A percentile compares a stretch with the other conserved stretches of the same genome.
Conservation (phyloP, 208 protist species). For the Leishmania mexicana region DNA sequence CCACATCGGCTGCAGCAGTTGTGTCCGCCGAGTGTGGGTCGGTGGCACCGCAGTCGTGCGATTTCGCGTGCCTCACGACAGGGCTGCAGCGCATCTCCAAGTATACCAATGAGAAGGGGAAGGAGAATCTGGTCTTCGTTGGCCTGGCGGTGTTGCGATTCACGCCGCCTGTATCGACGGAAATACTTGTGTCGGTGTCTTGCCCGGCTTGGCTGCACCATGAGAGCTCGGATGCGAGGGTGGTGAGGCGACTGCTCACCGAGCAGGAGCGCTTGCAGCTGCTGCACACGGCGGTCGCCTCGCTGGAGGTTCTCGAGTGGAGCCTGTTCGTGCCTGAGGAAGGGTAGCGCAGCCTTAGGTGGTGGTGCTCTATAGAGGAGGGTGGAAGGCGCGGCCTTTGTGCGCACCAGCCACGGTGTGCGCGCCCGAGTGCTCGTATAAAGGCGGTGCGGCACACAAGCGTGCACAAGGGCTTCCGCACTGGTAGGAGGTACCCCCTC, state of each 20-base stretch:
- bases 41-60: constrained; percentile 24
- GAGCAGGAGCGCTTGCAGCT: constrained; percentile 42
- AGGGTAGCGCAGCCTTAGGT: neutral
- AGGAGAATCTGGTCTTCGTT: constrained; percentile 71
- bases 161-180: constrained; percentile 55
- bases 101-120: constrained; percentile 68
- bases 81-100: constrained; percentile 73
- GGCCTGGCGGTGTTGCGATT: constrained; percentile 62
- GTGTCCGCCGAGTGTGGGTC: neutral
- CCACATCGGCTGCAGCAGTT: neutral
- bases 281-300: constrained; percentile 32
- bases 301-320: constrained; percentile 63
- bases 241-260: constrained; percentile 43
- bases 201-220: constrained; percentile 53
- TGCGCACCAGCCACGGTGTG: neutral
- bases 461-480: neutral
- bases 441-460: neutral
- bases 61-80: constrained; percentile 48
- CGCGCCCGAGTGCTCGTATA: neutral
- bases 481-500: too few relatives aligned
- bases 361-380: neutral
- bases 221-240: constrained; percentile 58
- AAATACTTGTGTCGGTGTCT: constrained; percentile 70
- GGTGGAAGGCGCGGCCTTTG: neutral
- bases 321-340: constrained; percentile 69